phyloP scores from a whole-genome alignment of 345 rosid species.

The Balakata baccata region DNA sequence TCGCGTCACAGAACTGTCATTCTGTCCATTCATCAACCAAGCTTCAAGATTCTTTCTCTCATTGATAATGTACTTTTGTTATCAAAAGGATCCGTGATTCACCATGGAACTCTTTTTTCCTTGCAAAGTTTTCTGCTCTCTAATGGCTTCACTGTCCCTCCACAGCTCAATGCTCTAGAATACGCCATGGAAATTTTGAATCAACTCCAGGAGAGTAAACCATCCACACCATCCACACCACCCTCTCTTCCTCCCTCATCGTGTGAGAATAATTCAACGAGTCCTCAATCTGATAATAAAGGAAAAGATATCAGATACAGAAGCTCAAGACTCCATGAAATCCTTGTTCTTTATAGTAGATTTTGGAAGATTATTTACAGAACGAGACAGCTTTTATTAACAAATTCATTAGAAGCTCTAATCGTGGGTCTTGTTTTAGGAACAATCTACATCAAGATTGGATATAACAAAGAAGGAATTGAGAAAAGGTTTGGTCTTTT shows the following conservation, averaged over 20 bases:
- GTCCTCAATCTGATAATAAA: neutral
- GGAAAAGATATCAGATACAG: slow-evolving; percentile 30
- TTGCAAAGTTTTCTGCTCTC: slow-evolving; percentile 52
- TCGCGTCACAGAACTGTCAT: slow-evolving; percentile 66
- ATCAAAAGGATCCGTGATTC: slow-evolving; percentile 68
- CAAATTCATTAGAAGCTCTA: slow-evolving; percentile 75
- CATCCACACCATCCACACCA: slow-evolving; percentile 23
- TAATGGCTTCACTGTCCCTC: slow-evolving; percentile 68
- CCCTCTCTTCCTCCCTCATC: slow-evolving; percentile 21
- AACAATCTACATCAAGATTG: slow-evolving; percentile 77
- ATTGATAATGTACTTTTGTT: slow-evolving; percentile 65
- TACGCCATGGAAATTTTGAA: slow-evolving; percentile 79
- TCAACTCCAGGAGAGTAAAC: slow-evolving; percentile 42
- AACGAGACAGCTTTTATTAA: slow-evolving; percentile 75
- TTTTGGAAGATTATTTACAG: slow-evolving; percentile 83
- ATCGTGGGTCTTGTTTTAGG: slow-evolving; percentile 92
- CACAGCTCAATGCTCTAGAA: slow-evolving; percentile 84
- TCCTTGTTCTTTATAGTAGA: slow-evolving; percentile 49
- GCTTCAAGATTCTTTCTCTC: slow-evolving; percentile 76
- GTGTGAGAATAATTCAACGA: slow-evolving; percentile 8
- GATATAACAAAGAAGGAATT: slow-evolving; percentile 63
- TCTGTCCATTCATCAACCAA: slow-evolving; percentile 92
- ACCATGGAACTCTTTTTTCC: slow-evolving; percentile 61
- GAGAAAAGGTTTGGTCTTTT: slow-evolving; percentile 81
- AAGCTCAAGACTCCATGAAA: slow-evolving; percentile 63